Evolutionary conservation across 1,139 yeast species (phyloP), one percentile per base, ranked within the genome.

Genomic region (Geotrichum citri-aurantii): DNA sequence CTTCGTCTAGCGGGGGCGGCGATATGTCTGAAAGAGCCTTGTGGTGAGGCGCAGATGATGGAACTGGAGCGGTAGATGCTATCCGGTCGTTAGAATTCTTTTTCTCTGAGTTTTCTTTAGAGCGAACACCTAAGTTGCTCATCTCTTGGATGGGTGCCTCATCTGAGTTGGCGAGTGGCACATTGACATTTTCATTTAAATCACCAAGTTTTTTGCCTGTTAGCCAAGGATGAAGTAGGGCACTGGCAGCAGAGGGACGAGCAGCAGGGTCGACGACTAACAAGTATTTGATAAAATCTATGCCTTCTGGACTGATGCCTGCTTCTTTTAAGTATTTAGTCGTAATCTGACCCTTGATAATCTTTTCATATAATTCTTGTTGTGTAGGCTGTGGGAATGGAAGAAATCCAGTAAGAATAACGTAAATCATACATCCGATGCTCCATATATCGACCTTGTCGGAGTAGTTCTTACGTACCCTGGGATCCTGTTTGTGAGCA

Each of bases 391-490:
- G 97, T 69, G 92, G 89, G 70, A 93, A 93, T 2, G 99, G 99
- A 61, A 92, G 75, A 77, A 90, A 97, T 0, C 95, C 92, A 0
- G 98, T 92, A 57, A 93, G 74, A 47, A 92, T 82, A 11, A 93
- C 98, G 73, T 90, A 93, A 0, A 91, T 86, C 42, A 93, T 75
- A 71, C 99, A 93, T 0, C 98, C 97, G 61, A 90, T 78, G 3
- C 97, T 89, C 99, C 99, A 93, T 78, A 93, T 88, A 71, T 93
- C 99, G 5, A 92, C 98, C 61, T 88, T 79, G 50, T 88, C 85
- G 4, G 96, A 89, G 68, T 93, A 93, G 60, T 65, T 2, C 57
- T 55, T 19, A 52, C n/a, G 48, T 52, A 54, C 50, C 44, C 44
- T 37, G 40, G 59, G 27, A 54, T 50, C 51, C 47, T 64, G 57